phyloP scores from a whole-genome alignment of 2,329 filamentous ascomycete genomes.

The Colletotrichum echinochloae region DNA sequence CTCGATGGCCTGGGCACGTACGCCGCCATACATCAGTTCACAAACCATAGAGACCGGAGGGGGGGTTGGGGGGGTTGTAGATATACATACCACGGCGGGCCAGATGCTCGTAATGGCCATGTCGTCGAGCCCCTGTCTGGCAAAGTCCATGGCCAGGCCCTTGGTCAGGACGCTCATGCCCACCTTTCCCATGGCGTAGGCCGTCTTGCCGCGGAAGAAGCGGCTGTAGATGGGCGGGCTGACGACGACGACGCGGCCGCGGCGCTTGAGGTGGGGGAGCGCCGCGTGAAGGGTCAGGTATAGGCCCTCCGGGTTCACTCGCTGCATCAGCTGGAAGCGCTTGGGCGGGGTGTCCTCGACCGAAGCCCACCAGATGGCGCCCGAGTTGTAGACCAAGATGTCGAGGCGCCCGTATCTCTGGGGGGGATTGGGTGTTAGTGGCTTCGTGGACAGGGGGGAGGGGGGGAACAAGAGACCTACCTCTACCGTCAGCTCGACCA shows the following conservation, averaged over 20 bases:
- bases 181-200: conserved; percentile 83
- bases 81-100: conserved; percentile 77
- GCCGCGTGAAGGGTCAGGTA: conserved; percentile 78
- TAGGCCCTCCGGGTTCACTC: conserved; percentile 79
- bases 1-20: conserved; percentile 67
- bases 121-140: conserved; percentile 69
- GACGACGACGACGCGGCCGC: conserved; percentile 78
- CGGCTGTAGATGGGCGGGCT: conserved; percentile 87
- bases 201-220: conserved; percentile 88
- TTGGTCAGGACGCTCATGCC: conserved; percentile 86
- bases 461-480: conserved; percentile 50
- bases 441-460: background rate
- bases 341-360: conserved; percentile 79
- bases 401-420: conserved; percentile 74
- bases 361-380: conserved; percentile 86
- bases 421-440: background rate
- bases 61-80: background rate
- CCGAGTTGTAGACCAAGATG: conserved; percentile 84
- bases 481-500: conserved; percentile 69
- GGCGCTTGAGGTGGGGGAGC: conserved; percentile 71
- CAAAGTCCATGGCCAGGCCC: conserved; percentile 85
- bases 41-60: background rate
- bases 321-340: conserved; percentile 80
- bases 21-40: background rate
- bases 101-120: conserved; percentile 88